A percentile compares a stretch with the other conserved stretches of the same genome.
Conservation (phyloP, 179 eudicot genomes). For the Heliamphora ciliata region DNA sequence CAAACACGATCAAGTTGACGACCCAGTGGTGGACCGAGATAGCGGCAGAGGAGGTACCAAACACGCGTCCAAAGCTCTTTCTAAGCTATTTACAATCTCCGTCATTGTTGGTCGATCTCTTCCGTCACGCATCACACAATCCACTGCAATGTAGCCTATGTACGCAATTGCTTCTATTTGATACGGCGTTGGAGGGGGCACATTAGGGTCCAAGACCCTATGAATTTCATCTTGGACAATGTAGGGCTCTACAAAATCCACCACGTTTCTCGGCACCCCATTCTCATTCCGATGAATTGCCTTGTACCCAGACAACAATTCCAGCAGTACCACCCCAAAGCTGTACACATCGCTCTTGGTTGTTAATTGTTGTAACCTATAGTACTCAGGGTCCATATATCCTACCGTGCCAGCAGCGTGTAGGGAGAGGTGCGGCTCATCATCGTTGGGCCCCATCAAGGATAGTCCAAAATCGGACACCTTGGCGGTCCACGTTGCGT, state of each 20-base stretch:
- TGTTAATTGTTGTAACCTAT: conserved; percentile 52
- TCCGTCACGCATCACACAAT: conserved; percentile 48
- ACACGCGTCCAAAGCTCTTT: conserved; percentile 49
- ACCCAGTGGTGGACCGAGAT: conserved; percentile 23
- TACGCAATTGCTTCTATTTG: conserved; percentile 67
- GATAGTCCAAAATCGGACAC: conserved; percentile 90
- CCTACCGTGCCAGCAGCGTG: conserved; percentile 81
- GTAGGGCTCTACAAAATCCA: conserved; percentile 56
- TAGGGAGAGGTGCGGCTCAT: conserved; percentile 48
- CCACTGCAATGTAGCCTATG: conserved; percentile 61
- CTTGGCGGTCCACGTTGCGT: conserved; percentile 58
- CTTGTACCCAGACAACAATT: conserved; percentile 54
- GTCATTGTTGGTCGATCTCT: conserved; percentile 60
- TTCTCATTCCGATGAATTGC: conserved; percentile 75
- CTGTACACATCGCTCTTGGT: conserved; percentile 78
- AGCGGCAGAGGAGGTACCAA: conserved; percentile 27
- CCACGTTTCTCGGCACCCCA: conserved; percentile 67
- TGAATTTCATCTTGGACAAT: conserved; percentile 57
- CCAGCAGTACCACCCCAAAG: conserved; percentile 70
- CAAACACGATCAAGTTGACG: conserved; percentile 3
- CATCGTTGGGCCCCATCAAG: conserved; percentile 51
- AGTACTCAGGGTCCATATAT: conserved; percentile 85
- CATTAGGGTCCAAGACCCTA: conserved; percentile 45
- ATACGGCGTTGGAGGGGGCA: conserved; percentile 68
- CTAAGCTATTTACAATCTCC: conserved; percentile 50